Conservation (phyloP, 495 filamentous ascomycete genomes). For the Sporormia fimetaria region DNA sequence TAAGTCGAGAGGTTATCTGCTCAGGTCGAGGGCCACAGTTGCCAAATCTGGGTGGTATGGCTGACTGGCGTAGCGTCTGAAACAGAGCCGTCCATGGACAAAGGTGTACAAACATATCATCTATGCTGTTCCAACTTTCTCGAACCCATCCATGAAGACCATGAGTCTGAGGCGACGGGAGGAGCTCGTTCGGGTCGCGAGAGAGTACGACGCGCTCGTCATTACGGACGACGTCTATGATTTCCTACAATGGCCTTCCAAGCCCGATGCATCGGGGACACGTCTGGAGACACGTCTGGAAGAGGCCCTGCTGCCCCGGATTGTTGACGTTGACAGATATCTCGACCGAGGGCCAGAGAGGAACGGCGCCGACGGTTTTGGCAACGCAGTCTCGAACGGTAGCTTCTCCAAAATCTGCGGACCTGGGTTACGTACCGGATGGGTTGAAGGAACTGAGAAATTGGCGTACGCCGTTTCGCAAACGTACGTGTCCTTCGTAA, state of each 20-base stretch:
- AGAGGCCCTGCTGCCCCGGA: conserved; percentile 48
- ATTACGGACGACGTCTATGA: conserved; percentile 91
- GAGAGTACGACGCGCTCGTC: conserved; percentile 62
- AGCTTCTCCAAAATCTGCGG: conserved; percentile 78
- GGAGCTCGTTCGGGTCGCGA: conserved; percentile 53
- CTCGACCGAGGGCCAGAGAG: conserved; percentile 41
- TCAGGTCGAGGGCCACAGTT: too few relatives aligned
- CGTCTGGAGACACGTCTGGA: conserved; percentile 24
- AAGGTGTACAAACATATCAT: conserved; percentile 76
- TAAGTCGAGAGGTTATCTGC: conserved; percentile 14
- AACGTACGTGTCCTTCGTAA: conserved; percentile 39
- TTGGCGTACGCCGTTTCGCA: conserved; percentile 56
- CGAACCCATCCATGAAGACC: conserved; percentile 68
- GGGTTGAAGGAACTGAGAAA: conserved; percentile 62
- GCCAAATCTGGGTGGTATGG: too few relatives aligned
- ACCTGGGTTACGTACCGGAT: conserved; percentile 69
- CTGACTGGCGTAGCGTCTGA: conserved; percentile 19
- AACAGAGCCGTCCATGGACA: conserved; percentile 29
- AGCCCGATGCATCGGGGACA: conserved; percentile 19
- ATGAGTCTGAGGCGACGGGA: conserved; percentile 53
- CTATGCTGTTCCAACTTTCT: conserved; percentile 72
- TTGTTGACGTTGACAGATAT: conserved; percentile 65
- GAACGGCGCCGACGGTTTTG: conserved; percentile 43
- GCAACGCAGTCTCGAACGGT: conserved; percentile 69
- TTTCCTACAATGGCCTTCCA: conserved; percentile 59